Conservation (phyloP, 2,329 filamentous ascomycete species). For the Aspergillus sp. region DNA sequence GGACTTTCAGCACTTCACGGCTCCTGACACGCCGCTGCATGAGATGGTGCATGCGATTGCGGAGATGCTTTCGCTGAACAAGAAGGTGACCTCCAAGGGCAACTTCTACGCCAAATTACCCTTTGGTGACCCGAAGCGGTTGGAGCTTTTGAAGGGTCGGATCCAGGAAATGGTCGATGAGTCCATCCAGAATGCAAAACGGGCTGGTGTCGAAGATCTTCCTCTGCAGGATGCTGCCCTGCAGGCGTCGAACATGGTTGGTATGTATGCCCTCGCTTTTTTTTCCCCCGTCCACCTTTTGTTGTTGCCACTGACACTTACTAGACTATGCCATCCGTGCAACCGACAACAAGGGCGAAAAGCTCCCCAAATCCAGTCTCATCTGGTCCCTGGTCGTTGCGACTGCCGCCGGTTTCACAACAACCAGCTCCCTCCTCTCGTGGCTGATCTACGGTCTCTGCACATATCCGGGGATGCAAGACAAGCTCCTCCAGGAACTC, state of each 20-base stretch:
- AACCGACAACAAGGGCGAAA: constrained; percentile 46
- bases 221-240: constrained; percentile 39
- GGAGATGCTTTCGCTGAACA: constrained; percentile 46
- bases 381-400: constrained; percentile 41
- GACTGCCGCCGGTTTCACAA: constrained; percentile 52
- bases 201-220: constrained; percentile 18
- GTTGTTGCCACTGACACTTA: not conserved
- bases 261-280: constrained; percentile 34
- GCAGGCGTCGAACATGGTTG: constrained; percentile 26
- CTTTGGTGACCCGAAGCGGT: constrained; percentile 46
- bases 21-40: constrained; percentile 39
- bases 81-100: constrained; percentile 47
- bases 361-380: constrained; percentile 39
- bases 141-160: constrained; percentile 17
- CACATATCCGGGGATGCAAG: constrained; percentile 47
- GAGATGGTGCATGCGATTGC: constrained; percentile 45
- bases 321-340: constrained; percentile 47
- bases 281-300: constrained; percentile 6
- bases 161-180: constrained; percentile 15
- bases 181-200: constrained; percentile 12
- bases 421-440: constrained; percentile 49
- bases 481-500: constrained; percentile 49
- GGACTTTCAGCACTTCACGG: constrained; percentile 38
- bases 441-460: constrained; percentile 50
- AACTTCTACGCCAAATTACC: constrained; percentile 50